Evolutionary conservation across 768 basidiomycete genomes (phyloP), one percentile per base, ranked within the genome.

Genomic region (Lactarius sanguifluus): DNA sequence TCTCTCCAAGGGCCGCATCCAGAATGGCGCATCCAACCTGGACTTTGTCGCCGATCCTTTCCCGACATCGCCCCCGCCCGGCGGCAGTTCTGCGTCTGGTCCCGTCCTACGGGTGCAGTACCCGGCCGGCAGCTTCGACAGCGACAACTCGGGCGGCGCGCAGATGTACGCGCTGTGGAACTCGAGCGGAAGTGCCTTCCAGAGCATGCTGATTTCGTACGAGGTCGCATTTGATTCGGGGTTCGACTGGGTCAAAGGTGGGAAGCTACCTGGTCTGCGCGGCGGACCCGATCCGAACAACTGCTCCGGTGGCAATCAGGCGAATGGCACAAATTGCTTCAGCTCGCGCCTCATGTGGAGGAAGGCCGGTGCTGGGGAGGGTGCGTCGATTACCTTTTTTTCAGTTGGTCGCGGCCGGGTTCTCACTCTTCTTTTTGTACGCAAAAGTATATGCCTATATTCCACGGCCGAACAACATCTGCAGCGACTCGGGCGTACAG

Each of bases 341-440:
- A 90, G 86, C 70, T 77, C 85, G 20, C 78, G 91, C 23, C 61
- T 92, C 52, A 93, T 93, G 91, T 93, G 90, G 90, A 80, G 91
- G 72, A 76, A 77, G 45, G 71, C 77, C 57, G 90, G 86, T 1
- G 77, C 73, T 9, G 90, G 89, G 32, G 91, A 94, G 83, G 85
- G 91, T 91, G 69, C 23, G 83, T 74, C 10, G 9, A 52, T 56
- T 30, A 43, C 64, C 40, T 30, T 34, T 30, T 40, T 32, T 34
- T 32, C 55, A 20, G 62, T 25, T 32, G 34, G 45, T 55, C 40
- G 43, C 36, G 67, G 54, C 65, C 12, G 23, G 41, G 41, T 66
- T 65, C 47, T 56, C 32, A 40, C 3, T 3, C 3, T 3, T 64
- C 23, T 23, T 36, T 18, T 25, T 16, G 57, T 43, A 55, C 40